A percentile compares a stretch with the other conserved stretches of the same genome.
These are phyloP conservation scores for Rosa lucieae DNA, from an alignment of 306 rosid species.

Conservation along the genomic window DNA sequence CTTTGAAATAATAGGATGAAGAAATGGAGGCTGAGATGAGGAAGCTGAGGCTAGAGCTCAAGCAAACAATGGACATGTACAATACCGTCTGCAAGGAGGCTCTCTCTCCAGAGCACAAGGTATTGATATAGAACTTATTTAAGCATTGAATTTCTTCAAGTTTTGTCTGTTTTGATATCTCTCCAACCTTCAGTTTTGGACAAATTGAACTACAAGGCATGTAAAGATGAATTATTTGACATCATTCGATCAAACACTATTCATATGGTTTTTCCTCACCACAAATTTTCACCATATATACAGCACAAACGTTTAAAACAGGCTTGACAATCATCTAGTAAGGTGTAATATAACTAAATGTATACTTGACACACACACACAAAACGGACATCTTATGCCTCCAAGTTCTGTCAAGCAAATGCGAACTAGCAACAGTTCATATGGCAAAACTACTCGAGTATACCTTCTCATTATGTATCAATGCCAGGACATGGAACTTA, in stretches of 20 bases:
- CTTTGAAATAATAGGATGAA: constrained; percentile 51
- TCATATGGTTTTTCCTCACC: not conserved
- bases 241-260: not conserved
- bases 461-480: constrained; percentile 2
- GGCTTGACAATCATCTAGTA: not conserved
- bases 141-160: not conserved
- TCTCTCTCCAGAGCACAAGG: constrained; percentile 64
- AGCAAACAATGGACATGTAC: constrained; percentile 90
- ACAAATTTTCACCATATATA: not conserved
- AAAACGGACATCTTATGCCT: not conserved
- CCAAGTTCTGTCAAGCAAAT: not conserved
- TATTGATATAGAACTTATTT: constrained; percentile 4
- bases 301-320: not conserved
- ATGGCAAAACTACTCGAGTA: not conserved
- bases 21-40: constrained; percentile 86
- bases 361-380: not conserved
- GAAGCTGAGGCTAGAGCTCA: constrained; percentile 74
- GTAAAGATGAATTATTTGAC: not conserved
- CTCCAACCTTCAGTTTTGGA: not conserved
- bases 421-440: not conserved
- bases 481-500: constrained; percentile 61
- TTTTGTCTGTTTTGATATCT: not conserved
- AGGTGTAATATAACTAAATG: not conserved
- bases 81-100: constrained; percentile 88
- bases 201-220: not conserved